Conservation (phyloP, 805 yeast species). For the Saccharomycopsis oosterbeekiorum region DNA sequence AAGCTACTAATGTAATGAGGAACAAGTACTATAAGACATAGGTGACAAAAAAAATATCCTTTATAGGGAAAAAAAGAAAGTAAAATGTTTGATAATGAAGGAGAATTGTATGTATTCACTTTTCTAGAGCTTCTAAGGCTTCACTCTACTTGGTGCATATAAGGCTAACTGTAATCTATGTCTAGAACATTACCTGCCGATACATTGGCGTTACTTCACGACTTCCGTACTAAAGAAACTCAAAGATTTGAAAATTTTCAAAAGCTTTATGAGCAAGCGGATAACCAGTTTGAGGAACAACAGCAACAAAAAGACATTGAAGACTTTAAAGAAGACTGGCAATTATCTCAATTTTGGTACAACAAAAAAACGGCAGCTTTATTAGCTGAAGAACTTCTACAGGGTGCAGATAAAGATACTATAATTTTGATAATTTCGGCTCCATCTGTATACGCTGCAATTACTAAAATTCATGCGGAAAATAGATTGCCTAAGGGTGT, state of each 20-base stretch:
- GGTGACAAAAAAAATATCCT: not conserved
- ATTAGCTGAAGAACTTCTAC: slow-evolving; percentile 61
- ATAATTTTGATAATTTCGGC: slow-evolving; percentile 75
- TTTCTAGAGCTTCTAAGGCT: not conserved
- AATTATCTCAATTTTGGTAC: slow-evolving; percentile 88
- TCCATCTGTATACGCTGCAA: slow-evolving; percentile 85
- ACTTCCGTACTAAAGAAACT: slow-evolving; percentile 57
- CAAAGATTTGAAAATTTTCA: slow-evolving; percentile 47
- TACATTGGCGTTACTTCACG: slow-evolving; percentile 46
- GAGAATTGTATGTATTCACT: slow-evolving; percentile 19
- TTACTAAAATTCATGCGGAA: slow-evolving; percentile 37
- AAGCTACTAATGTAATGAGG: not conserved
- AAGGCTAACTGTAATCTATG: not conserved
- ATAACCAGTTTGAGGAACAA: slow-evolving; percentile 26
- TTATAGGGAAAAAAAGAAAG: not conserved
- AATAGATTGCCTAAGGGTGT: slow-evolving; percentile 36
- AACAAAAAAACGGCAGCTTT: slow-evolving; percentile 59
- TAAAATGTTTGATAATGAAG: slow-evolving; percentile 8
- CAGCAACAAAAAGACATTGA: slow-evolving; percentile 45
- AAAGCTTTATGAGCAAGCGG: slow-evolving; percentile 45
- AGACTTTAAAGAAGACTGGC: slow-evolving; percentile 86
- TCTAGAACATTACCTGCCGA: slow-evolving; percentile 31
- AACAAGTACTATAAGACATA: not conserved
- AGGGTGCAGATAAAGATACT: slow-evolving; percentile 65
- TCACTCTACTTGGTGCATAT: not conserved